Percentiles rank a stretch among this genome's conserved stretches.
Conservation (phyloP, 129 eudicot genomes). For the Centaurea solstitialis region DNA sequence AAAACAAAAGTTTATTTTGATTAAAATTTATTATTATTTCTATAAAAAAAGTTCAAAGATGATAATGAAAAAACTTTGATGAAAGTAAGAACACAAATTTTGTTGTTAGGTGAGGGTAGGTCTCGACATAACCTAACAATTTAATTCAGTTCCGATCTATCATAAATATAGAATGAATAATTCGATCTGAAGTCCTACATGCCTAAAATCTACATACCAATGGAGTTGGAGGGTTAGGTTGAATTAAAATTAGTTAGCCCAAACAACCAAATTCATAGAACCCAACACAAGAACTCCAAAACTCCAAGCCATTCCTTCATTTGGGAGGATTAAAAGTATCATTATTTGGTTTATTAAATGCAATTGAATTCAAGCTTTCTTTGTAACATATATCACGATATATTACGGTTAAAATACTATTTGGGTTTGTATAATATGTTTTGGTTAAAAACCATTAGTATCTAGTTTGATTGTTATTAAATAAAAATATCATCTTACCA, state of each 20-base stretch:
- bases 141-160: not conserved
- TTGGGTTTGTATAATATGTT: too few species aligned
- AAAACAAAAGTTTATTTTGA: too few species aligned
- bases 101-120: not conserved
- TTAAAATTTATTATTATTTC: too few species aligned
- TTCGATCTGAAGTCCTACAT: not conserved
- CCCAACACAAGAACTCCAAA: not conserved
- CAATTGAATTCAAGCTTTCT: not conserved
- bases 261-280: not conserved
- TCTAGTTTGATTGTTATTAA: not conserved
- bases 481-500: too few species aligned
- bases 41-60: too few species aligned
- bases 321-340: not conserved
- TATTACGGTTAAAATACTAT: not conserved
- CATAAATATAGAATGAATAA: not conserved
- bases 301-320: too few species aligned
- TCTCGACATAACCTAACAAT: not conserved
- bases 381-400: not conserved
- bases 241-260: not conserved
- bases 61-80: not conserved
- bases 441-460: too few species aligned
- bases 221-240: not conserved
- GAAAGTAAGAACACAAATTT: not conserved
- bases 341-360: not conserved
- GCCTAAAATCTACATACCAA: not conserved